Evolutionary conservation across 352 stramenopile species (phyloP).

Genomic region (Globisporangium lucens): DNA sequence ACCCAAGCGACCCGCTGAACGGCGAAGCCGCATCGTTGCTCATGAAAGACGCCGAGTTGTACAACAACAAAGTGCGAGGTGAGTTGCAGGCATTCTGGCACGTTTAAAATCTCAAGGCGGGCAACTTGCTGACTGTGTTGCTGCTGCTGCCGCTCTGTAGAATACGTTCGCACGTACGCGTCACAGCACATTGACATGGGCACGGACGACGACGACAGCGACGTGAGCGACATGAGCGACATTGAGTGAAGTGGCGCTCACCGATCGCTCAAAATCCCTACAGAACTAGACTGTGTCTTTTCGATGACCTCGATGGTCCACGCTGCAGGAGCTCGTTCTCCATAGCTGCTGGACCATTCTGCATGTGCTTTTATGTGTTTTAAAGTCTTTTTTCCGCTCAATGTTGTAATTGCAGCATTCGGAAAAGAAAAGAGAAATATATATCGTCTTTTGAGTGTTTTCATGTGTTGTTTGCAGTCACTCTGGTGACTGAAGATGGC

Average conservation of each 20-base stretch:
- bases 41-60: slow-evolving; percentile 85
- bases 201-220: slow-evolving; percentile 65
- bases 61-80: slow-evolving; percentile 89
- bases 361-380: slow-evolving; percentile 7
- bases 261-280: background rate
- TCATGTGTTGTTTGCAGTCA: background rate
- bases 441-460: background rate
- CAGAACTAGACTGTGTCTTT: slow-evolving; percentile 9
- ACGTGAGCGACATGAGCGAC: slow-evolving; percentile 86
- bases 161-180: slow-evolving; percentile 78
- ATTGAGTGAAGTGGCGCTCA: slow-evolving; percentile 25
- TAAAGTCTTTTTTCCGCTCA: background rate
- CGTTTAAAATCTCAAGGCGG: background rate
- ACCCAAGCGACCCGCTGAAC: slow-evolving; percentile 91
- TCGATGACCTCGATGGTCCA: background rate
- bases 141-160: slow-evolving; percentile 21
- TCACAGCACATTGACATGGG: slow-evolving; percentile 78
- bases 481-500: background rate
- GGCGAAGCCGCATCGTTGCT: slow-evolving; percentile 86
- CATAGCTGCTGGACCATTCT: slow-evolving; percentile 1
- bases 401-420: background rate
- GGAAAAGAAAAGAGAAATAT: background rate
- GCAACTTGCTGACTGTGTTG: background rate
- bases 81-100: background rate
- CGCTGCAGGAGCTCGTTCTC: background rate